phyloP scores from a whole-genome alignment of 2,329 filamentous ascomycete genomes.

The Grosmannia penicillata region DNA sequence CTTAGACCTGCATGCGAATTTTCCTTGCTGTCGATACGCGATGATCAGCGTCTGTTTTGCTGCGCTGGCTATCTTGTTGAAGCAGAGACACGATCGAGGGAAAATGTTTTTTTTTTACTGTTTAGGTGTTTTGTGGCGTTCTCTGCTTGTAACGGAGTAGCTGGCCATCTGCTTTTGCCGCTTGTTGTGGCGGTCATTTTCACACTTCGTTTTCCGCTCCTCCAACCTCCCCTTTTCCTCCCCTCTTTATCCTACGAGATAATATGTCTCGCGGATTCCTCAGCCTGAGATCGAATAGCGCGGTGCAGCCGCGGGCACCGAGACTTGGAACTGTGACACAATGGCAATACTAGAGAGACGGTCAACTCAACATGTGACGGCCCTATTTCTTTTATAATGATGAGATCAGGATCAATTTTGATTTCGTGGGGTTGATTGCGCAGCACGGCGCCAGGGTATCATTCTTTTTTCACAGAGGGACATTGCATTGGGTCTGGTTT shows the following conservation, averaged over 20 bases:
- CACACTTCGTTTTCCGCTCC: no score
- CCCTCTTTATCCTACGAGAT: no score
- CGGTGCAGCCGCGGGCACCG: neutral
- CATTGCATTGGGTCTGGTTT: conserved; percentile 11
- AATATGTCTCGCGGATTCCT: no score
- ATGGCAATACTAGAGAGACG: neutral
- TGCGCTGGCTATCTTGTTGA: no score
- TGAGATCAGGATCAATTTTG: conserved; percentile 9
- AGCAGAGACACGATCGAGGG: neutral
- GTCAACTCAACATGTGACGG: neutral
- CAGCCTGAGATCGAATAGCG: no score
- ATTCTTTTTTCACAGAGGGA: conserved; percentile 5
- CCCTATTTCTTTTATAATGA: conserved; percentile 10
- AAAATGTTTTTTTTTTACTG: neutral
- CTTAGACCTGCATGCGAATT: no score
- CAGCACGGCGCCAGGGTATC: conserved; percentile 11
- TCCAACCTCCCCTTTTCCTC: no score
- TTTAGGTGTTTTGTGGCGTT: neutral
- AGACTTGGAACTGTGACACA: no score
- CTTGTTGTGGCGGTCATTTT: neutral
- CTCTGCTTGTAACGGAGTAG: neutral
- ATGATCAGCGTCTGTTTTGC: no score
- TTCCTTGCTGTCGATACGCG: no score
- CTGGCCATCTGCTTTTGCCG: neutral
- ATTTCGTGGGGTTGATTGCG: conserved; percentile 8